Evolutionary conservation across 495 filamentous ascomycete genomes (phyloP), one percentile per base, ranked within the genome.

Genomic region (Penicillium chermesinum): DNA sequence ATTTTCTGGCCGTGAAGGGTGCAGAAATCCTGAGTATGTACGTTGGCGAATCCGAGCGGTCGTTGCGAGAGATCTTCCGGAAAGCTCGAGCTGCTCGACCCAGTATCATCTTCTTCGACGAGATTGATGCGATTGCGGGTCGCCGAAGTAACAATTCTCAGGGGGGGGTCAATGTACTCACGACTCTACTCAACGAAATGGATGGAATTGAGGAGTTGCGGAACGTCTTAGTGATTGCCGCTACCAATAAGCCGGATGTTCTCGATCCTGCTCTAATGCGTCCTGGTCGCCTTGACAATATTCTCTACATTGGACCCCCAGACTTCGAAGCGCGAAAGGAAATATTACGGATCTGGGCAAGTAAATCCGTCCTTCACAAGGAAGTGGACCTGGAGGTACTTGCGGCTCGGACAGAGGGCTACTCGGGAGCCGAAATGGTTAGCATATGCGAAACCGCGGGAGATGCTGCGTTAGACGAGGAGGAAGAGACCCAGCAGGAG

Each of bases 21-120:
- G 88, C 89, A 22, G 93, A 98, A 64, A 79, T 98, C 2, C 78
- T 96, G 46, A 95, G 84, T 68, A 96, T 94, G 89, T 98, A 96
- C 67, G 90, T 98, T 17, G 93, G 93, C 44, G 93, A 98, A 67
- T 91, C 90, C 5, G 93, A 98, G 70, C 83, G 91, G 7, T 83
- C 86, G 19, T 75, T 98, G 36, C 80, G 93, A 40, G 87, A 93
- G 38, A 79, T 96, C 7, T 98, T 98, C 66, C 77, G 84, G 41
- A 88, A 89, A 53, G 93, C 93, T 2, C 77, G 88, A 36, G 84
- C 86, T 33, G 93, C 91, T 18, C 82, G 83, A 44, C 93, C 93
- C 3, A 89, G 86, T 62, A 91, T 98, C 62, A 89, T 98, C 49
- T 98, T 98, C 73, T 97, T 98, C 59, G 93, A 98, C 64, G 93